Percentiles rank a stretch among this genome's conserved stretches.
phyloP scores from a whole-genome alignment of 1,139 yeast genomes.

The Insectozyma bohioensis region DNA sequence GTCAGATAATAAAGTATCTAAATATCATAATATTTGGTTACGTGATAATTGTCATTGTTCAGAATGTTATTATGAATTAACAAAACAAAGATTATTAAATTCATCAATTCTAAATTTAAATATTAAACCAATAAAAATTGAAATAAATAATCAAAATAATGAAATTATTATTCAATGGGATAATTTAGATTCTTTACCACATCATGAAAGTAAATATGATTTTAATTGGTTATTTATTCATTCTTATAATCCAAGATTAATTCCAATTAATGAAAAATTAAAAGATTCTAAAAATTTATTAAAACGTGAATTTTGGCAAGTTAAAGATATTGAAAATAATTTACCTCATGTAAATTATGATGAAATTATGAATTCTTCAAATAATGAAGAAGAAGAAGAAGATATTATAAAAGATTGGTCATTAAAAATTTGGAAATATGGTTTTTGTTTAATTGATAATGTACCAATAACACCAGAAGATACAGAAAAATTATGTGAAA shows the following conservation, averaged over 20 bases:
- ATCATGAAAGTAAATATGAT: conserved; percentile 51
- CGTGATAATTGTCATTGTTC: conserved; percentile 70
- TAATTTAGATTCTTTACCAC: too few species aligned
- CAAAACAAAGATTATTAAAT: conserved; percentile 65
- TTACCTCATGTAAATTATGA: conserved; percentile 55
- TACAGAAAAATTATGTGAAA: conserved; percentile 59
- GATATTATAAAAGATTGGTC: conserved; percentile 60
- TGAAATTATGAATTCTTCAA: conserved; percentile 41
- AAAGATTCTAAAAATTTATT: conserved; percentile 30
- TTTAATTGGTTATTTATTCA: conserved; percentile 57
- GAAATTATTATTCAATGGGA: conserved; percentile 15
- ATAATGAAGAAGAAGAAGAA: conserved; percentile 29
- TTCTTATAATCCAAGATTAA: conserved; percentile 56
- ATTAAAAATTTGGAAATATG: conserved; percentile 56
- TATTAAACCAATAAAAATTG: conserved; percentile 32
- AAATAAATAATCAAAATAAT: conserved; percentile 21
- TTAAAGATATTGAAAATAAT: conserved; percentile 38
- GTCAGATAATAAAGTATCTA: conserved; percentile 15
- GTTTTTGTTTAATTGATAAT: conserved; percentile 63
- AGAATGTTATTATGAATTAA: conserved; percentile 56
- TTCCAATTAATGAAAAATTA: conserved; percentile 28
- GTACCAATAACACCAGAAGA: conserved; percentile 65
- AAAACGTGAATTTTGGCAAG: conserved; percentile 46
- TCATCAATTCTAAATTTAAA: conserved; percentile 55
- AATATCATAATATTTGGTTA: conserved; percentile 60